phyloP scores from a whole-genome alignment of 352 stramenopile species.

The Pythium sp. region DNA sequence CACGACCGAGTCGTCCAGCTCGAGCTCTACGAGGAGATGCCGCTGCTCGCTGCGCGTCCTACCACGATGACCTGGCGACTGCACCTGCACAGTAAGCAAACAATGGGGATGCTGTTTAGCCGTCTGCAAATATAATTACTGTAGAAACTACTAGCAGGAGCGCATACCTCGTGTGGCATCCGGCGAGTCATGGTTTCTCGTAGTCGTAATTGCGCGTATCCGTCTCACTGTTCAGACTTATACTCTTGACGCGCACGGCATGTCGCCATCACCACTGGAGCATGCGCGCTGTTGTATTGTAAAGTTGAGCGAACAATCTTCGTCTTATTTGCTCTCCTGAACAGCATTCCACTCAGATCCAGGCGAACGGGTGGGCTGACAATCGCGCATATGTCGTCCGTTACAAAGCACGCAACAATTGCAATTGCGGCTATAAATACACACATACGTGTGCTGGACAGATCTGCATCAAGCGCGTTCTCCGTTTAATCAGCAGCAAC shows the following conservation, averaged over 20 bases:
- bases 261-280: neutral
- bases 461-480: neutral
- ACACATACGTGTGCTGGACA: neutral
- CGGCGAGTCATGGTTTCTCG: constrained; percentile 7
- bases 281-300: neutral
- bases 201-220: neutral
- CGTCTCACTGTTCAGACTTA: neutral
- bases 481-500: neutral
- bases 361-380: neutral
- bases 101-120: no score
- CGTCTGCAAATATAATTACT: neutral
- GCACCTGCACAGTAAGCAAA: neutral
- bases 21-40: constrained; percentile 60
- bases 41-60: constrained; percentile 26
- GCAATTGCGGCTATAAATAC: constrained; percentile 6
- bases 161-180: constrained; percentile 2
- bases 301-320: neutral
- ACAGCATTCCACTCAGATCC: neutral
- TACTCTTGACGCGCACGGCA: neutral
- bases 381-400: neutral
- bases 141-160: neutral
- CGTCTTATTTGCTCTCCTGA: neutral
- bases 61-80: constrained; percentile 8
- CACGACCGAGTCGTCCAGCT: constrained; percentile 53
- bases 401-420: neutral